Percentiles rank a stretch among this genome's conserved stretches.
Evolutionary conservation across 805 yeast genomes (phyloP).

Genomic region (Pichia cephalocereana): DNA sequence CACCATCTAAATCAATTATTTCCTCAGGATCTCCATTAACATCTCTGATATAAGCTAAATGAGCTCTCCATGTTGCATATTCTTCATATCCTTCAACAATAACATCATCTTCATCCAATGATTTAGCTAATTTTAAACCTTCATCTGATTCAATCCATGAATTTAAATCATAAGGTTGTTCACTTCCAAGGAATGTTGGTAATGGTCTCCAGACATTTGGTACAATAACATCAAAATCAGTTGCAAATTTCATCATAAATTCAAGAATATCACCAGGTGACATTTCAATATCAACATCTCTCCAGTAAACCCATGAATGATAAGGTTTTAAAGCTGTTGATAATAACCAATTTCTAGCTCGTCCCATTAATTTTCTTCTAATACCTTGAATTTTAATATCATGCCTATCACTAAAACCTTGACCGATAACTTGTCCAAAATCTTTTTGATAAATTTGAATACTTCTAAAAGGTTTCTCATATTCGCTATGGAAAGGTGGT

Average conservation of each 20-base stretch:
- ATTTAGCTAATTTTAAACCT: conserved; percentile 57
- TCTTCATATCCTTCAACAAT: conserved; percentile 86
- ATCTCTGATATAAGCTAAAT: conserved; percentile 64
- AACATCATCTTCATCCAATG: conserved; percentile 69
- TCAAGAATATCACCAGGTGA: conserved; percentile 71
- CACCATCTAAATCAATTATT: conserved; percentile 69
- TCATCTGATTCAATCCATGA: conserved; percentile 90
- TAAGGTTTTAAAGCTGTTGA: conserved; percentile 68
- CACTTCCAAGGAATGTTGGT: conserved; percentile 82
- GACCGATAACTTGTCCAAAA: conserved; percentile 79
- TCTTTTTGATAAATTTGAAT: conserved; percentile 75
- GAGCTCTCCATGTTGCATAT: conserved; percentile 80
- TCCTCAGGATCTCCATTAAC: conserved; percentile 52
- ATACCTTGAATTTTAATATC: conserved; percentile 82
- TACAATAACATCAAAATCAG: conserved; percentile 60
- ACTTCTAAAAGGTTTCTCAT: conserved; percentile 62
- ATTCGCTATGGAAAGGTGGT: conserved; percentile 57
- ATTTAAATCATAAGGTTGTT: conserved; percentile 93
- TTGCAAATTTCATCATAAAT: conserved; percentile 52
- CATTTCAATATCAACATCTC: conserved; percentile 81
- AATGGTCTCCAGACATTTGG: conserved; percentile 97
- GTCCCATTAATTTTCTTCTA: conserved; percentile 75
- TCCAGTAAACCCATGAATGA: conserved; percentile 89
- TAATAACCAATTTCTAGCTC: conserved; percentile 79
- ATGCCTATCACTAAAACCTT: conserved; percentile 76